Base-by-base conservation (phyloP, 2,329 filamentous ascomycete genomes). In the Bipolaris bicolor region DNA sequence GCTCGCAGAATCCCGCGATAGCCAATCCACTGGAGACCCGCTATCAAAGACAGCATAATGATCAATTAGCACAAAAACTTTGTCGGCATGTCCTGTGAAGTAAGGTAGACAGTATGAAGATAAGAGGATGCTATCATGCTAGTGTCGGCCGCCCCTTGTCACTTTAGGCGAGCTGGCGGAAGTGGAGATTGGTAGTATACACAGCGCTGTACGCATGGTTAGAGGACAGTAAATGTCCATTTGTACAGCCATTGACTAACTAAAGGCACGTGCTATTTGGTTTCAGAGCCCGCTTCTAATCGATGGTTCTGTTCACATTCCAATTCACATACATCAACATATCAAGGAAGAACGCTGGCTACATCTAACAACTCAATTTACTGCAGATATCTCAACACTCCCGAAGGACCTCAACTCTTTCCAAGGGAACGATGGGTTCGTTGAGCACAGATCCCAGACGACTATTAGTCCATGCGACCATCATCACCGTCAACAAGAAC, bases 391-490 rank as follows among this genome's bases (percentile, higher is more conserved):
- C 36, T 34, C 46, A 36, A 5, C 16, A 31, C 15, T n/a, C 11
- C 31, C 2, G 29, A 7, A 18, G 6, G 9, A 5, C n/a, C 9
- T 33, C 18, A 41, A 11, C 11, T 24, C 20, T 41, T 6, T 4
- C 18, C 5, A 41, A 24, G 15, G 11, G 5, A 24, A n/a, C 20
- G 20, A 51, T 55, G 40, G 15, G 4, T 26, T 15, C 15, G 10
- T 7, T 24, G n/a, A 40, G 3, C 15, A 16, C 20, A 16, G 13
- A 10, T 9, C 18, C 20, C 13, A 29, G 36, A 11, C 45, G 56
- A 67, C 69, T 85, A 0, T 82, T 83, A 60, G 77, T 73, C 1
- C 72, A 83, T 62, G 82, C 79, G 7, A 84, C 81, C 2, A 80
- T 85, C 55, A 79, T 85, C 61, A 84, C 82, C 0, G 73, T 85